Evolutionary conservation across 371 early-diverging fungal species (phyloP).

Genomic region (Fennellomyces sp.): DNA sequence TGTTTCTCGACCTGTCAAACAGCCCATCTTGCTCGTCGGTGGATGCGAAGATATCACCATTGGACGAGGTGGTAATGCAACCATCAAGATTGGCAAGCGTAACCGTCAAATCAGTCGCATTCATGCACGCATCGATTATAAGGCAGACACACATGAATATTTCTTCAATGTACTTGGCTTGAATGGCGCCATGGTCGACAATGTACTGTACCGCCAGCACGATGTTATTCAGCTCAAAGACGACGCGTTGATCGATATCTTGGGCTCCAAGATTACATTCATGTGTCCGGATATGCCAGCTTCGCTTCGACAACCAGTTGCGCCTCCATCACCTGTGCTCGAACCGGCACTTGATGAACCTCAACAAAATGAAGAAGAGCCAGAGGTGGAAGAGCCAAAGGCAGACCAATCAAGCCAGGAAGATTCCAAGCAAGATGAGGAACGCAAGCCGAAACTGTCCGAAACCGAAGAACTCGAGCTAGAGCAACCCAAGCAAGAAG

Average conservation of each 20-base stretch:
- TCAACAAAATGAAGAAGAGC: neutral
- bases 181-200: conserved; percentile 52
- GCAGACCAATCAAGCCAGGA: no score
- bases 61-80: conserved; percentile 59
- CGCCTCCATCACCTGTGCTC: neutral
- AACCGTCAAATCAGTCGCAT: conserved; percentile 63
- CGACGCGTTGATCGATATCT: conserved; percentile 38
- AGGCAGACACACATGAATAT: conserved; percentile 27
- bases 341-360: neutral
- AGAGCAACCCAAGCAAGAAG: no score
- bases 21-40: conserved; percentile 25
- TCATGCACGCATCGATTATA: conserved; percentile 58
- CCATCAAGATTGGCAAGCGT: conserved; percentile 59
- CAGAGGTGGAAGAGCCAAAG: no score
- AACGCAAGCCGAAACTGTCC: no score
- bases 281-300: conserved; percentile 8
- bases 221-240: conserved; percentile 30
- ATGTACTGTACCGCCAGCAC: conserved; percentile 35
- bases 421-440: no score
- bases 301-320: neutral
- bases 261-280: conserved; percentile 26
- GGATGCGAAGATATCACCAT: conserved; percentile 55
- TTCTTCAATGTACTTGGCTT: conserved; percentile 58
- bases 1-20: conserved; percentile 2
- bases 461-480: no score